These are phyloP conservation scores for Epithemia pelagica DNA, from an alignment of 108 stramenopile genomes.

Conservation along the genomic window DNA sequence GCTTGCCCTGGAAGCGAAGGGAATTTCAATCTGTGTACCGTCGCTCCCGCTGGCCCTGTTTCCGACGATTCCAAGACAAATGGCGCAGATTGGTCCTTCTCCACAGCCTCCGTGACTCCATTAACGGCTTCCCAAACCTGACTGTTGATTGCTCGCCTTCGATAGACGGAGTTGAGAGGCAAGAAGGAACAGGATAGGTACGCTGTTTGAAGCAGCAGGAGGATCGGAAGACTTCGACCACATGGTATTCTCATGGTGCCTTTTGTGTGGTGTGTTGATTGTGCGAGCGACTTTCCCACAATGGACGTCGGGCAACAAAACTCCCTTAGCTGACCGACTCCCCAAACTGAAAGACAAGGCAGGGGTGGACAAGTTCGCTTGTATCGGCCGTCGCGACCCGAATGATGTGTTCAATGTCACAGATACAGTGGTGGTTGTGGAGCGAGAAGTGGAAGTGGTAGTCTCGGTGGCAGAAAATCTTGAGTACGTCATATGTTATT, in stretches of 20 bases:
- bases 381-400: too few species aligned
- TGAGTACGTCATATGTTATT: too few species aligned
- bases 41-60: slow-evolving; percentile 32
- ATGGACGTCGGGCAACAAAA: too few species aligned
- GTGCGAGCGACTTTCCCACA: too few species aligned
- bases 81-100: background rate
- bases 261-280: too few species aligned
- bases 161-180: background rate
- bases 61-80: slow-evolving; percentile 1
- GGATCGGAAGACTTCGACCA: background rate
- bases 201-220: background rate
- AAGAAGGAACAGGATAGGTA: background rate
- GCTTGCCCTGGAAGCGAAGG: slow-evolving; percentile 53
- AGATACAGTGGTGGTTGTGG: too few species aligned
- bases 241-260: background rate
- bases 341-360: too few species aligned
- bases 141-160: background rate
- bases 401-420: too few species aligned
- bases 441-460: too few species aligned
- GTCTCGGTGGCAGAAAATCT: too few species aligned
- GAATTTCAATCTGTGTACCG: slow-evolving; percentile 61
- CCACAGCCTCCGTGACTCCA: background rate
- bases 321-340: too few species aligned
- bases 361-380: too few species aligned
- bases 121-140: background rate